A percentile compares a stretch with the other conserved stretches of the same genome.
phyloP scores from a whole-genome alignment of 345 rosid species.

The Salix exigua region DNA sequence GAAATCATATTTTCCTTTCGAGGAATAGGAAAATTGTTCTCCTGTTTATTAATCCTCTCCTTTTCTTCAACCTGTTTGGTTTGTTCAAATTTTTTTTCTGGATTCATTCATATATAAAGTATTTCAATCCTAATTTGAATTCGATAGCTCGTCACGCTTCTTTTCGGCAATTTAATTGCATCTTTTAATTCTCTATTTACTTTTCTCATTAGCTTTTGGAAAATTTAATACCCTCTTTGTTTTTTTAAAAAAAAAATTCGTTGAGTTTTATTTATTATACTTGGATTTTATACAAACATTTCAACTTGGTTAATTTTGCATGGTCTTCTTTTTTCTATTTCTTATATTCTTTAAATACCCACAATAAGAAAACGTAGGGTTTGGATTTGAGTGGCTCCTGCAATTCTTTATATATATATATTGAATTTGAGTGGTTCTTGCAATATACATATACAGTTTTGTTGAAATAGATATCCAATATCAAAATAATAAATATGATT shows the following conservation, averaged over 20 bases:
- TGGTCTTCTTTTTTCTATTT: not conserved
- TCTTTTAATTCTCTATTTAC: not conserved
- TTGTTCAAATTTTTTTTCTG: not conserved
- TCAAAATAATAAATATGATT: not conserved
- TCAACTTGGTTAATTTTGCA: not conserved
- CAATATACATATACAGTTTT: no score
- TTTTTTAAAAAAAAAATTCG: not conserved
- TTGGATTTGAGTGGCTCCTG: no score
- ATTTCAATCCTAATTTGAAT: not conserved
- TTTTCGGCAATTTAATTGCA: not conserved
- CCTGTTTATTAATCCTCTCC: not conserved
- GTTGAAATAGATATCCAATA: no score
- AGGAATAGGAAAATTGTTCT: not conserved
- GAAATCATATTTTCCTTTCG: not conserved
- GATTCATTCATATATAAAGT: not conserved
- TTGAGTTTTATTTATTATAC: not conserved
- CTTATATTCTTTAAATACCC: not conserved
- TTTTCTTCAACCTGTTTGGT: not conserved
- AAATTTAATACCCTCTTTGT: not conserved
- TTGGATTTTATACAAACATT: not conserved
- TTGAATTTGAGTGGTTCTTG: no score
- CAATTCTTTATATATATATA: no score
- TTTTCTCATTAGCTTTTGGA: not conserved
- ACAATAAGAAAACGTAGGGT: no score
- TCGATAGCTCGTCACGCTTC: not conserved